Evolutionary conservation across 108 stramenopile genomes (phyloP), one percentile per base, ranked within the genome.

Genomic region (Fistulifera pelliculosa): DNA sequence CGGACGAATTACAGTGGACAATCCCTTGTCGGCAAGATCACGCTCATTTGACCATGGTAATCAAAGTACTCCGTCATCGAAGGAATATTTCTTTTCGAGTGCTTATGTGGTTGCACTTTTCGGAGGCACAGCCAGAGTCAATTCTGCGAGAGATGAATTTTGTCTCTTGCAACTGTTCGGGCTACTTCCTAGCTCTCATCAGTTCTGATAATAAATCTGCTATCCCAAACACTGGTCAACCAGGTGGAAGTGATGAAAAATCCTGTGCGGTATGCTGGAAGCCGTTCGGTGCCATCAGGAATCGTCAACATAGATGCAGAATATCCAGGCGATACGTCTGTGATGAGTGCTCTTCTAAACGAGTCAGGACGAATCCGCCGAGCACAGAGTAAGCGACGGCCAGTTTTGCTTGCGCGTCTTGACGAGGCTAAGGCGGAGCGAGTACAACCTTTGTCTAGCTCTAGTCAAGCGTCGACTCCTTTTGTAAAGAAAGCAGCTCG

Each of bases 261-360:
- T 75, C 75, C 25, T 91, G 90, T 53, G 81, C 90, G 10, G 77
- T 91, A 27, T 91, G 90, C 48, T 91, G 90, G 90, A 79, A 68
- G 35, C 64, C 56, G 16, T 91, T 91, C 58, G 90, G 90, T 28
- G 47, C 70, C 16, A 61, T 91, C 27, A 69, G 60, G 21, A 88
- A 88, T 53, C 78, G 85, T 18, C 81, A 83, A 26, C 85, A 91
- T 47, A 42, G 69, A 18, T 91, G 90, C 43, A 57, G 83, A 56
- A 60, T 79, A 14, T 79, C 75, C 42, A 52, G 68, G 13, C 70
- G 83, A 35, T 76, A 69, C 63, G 66, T 91, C 12, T 91, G 90
- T 52, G 81, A 87, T 27, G 90, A 87, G 49, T 91, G 90, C 52
- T 87, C 83, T 1, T 70, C 74, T 24, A 87, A 85, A 44, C 74